Percentiles rank a stretch among this genome's conserved stretches.
Evolutionary conservation across 192 early-diverging fungal genomes (phyloP).

Genomic region (Podila epigama): DNA sequence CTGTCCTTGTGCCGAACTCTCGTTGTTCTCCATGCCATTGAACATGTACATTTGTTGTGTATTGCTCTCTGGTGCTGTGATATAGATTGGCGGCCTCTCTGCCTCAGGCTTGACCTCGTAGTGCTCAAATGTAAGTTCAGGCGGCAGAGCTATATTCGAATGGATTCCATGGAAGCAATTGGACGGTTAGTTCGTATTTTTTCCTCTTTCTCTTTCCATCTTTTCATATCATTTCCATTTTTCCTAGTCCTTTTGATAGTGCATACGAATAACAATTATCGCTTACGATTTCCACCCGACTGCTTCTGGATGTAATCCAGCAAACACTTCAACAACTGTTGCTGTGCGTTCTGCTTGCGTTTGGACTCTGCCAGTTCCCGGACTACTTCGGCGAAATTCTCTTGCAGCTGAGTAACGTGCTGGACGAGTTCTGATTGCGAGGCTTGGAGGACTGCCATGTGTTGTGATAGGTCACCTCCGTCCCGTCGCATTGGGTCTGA

Average conservation of each 20-base stretch:
- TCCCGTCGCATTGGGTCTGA: conserved; percentile 76
- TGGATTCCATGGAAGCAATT: not conserved
- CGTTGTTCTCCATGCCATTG: conserved; percentile 21
- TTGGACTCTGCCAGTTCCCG: conserved; percentile 78
- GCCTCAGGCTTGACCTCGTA: conserved; percentile 54
- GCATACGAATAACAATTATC: no score
- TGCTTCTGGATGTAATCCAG: conserved; percentile 62
- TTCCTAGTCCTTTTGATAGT: not conserved
- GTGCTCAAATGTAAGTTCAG: conserved; percentile 54
- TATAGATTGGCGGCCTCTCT: conserved; percentile 60
- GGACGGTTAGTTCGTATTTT: not conserved
- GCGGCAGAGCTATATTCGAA: conserved; percentile 33
- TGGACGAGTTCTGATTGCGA: conserved; percentile 78
- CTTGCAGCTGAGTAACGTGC: conserved; percentile 77
- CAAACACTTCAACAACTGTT: conserved; percentile 72
- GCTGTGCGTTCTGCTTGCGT: conserved; percentile 72
- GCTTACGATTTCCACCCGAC: conserved; percentile 52
- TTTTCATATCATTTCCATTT: not conserved
- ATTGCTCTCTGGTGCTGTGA: conserved; percentile 60
- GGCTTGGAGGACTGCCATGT: conserved; percentile 80
- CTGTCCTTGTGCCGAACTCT: conserved; percentile 11
- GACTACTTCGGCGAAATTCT: conserved; percentile 73
- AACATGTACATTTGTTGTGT: conserved; percentile 45
- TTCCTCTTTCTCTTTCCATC: no score
- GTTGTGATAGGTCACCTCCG: conserved; percentile 76